Base-by-base conservation (phyloP, 805 yeast genomes). In the Yarrowia alimentaria region DNA sequence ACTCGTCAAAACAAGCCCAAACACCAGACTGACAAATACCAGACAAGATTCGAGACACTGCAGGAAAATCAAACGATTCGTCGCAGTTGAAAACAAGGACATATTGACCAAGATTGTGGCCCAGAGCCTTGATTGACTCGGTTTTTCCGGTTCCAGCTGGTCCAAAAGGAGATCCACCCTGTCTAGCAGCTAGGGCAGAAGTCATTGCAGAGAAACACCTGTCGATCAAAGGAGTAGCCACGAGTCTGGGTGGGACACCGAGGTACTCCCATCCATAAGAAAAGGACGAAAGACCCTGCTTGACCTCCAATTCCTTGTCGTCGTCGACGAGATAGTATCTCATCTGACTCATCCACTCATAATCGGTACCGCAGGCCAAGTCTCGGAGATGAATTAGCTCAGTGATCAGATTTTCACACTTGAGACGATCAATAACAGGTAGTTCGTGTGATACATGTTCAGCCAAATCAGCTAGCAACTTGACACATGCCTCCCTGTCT, bases 111-210 rank as follows among this genome's bases (percentile, higher is more conserved):
- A 91, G 67, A 29, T 78, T 79, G 32, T 79, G 79, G 1, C 93
- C 96, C 22, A 90, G 68, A 0, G 95, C 85, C 62, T 91, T 91
- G 19, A 91, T 75, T 0, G 95, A 76, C 62, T 91, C 98, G 0
- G 98, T 91, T 62, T 91, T 91, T 57, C 98, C 98, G 0, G 98
- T 91, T 32, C 98, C 98, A 2, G 98, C 96, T 1, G 98, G 97
- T 0, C 98, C 98, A 64, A 84, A 80, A 0, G 95, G 83, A 1
- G 95, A 83, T 0, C 95, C 95, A n/a, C 98, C 98, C 7, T 80
- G 69, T 26, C 75, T 76, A 57, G 81, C 87, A 25, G 78, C 75
- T 13, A 89, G 63, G 0, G 97, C 90, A 54, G 82, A 84, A 0
- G 85, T 71, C 80, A 90, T 77, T 0, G 89, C 69, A 7, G 82